phyloP scores from a whole-genome alignment of 768 basidiomycete species.

The Floccularia luteovirens region DNA sequence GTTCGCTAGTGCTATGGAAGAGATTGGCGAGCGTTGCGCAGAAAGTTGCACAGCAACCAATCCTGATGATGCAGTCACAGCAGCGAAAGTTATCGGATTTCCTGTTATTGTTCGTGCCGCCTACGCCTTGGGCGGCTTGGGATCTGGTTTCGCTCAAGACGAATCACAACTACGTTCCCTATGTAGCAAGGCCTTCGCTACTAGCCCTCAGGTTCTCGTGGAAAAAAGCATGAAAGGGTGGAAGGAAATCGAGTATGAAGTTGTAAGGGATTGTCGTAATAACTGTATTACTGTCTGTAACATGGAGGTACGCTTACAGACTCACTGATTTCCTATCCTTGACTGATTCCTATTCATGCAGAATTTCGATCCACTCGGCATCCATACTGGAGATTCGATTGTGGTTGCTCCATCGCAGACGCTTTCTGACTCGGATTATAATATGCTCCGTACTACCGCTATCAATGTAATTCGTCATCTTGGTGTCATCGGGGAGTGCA shows the following conservation, averaged over 20 bases:
- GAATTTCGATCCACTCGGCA: conserved; percentile 99
- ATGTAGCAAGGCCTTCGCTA: conserved; percentile 94
- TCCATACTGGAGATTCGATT: conserved; percentile 98
- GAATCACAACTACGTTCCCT: conserved; percentile 84
- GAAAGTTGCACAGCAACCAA: conserved; percentile 86
- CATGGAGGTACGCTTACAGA: conserved; percentile 81
- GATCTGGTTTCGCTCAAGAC: conserved; percentile 94
- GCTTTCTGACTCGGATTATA: conserved; percentile 97
- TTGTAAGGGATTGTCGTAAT: conserved; percentile 94
- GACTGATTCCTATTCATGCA: conserved; percentile 21
- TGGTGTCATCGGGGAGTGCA: conserved; percentile 96
- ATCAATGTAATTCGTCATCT: conserved; percentile 99
- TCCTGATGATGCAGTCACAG: conserved; percentile 72
- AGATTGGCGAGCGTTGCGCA: conserved; percentile 94
- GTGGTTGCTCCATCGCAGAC: conserved; percentile 98
- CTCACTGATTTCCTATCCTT: neutral
- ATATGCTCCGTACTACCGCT: conserved; percentile 97
- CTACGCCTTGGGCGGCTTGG: conserved; percentile 92
- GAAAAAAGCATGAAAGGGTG: conserved; percentile 99
- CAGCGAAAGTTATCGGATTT: conserved; percentile 82
- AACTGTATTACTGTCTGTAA: conserved; percentile 99
- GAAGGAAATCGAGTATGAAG: conserved; percentile 99
- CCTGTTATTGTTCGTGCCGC: conserved; percentile 97
- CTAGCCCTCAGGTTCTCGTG: conserved; percentile 96
- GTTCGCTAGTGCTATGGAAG: conserved; percentile 90